Evolutionary conservation across 768 basidiomycete species (phyloP).

Genomic region (Pisolithus marmoratus): DNA sequence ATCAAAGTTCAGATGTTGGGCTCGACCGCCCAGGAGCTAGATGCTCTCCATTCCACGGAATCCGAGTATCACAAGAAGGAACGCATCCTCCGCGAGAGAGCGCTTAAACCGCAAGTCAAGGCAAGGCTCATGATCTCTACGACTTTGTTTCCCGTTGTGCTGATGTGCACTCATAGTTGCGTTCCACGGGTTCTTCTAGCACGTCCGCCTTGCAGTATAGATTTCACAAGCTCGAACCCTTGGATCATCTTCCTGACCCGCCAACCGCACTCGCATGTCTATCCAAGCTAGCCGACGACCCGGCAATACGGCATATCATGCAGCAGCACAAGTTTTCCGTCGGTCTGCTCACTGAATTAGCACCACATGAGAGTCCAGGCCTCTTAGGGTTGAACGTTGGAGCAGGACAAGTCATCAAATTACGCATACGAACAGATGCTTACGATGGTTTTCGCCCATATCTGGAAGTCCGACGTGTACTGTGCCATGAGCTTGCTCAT

Average conservation of each 20-base stretch:
- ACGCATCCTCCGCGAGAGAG: constrained; percentile 53
- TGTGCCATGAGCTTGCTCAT: constrained; percentile 76
- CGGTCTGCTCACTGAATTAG: constrained; percentile 67
- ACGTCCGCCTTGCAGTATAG: constrained; percentile 41
- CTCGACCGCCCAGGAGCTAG: constrained; percentile 53
- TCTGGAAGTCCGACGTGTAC: constrained; percentile 54
- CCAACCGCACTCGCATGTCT: constrained; percentile 49
- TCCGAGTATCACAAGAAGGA: constrained; percentile 52
- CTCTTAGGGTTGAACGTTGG: constrained; percentile 66
- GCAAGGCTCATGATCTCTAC: constrained; percentile 27
- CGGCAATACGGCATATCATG: constrained; percentile 69
- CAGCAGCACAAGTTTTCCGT: constrained; percentile 62
- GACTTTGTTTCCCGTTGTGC: neutral
- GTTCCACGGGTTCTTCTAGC: constrained; percentile 45
- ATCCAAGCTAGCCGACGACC: constrained; percentile 57
- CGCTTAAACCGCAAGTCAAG: constrained; percentile 52
- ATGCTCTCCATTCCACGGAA: constrained; percentile 49
- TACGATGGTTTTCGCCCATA: constrained; percentile 73
- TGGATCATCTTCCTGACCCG: constrained; percentile 62
- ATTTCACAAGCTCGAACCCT: constrained; percentile 60
- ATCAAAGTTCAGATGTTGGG: constrained; percentile 69
- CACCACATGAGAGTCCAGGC: constrained; percentile 69
- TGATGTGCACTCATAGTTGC: constrained; percentile 33
- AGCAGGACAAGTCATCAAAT: constrained; percentile 55
- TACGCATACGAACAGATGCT: constrained; percentile 61